Base-by-base conservation (phyloP, 495 filamentous ascomycete species). In the Aspergillus kassunensis region DNA sequence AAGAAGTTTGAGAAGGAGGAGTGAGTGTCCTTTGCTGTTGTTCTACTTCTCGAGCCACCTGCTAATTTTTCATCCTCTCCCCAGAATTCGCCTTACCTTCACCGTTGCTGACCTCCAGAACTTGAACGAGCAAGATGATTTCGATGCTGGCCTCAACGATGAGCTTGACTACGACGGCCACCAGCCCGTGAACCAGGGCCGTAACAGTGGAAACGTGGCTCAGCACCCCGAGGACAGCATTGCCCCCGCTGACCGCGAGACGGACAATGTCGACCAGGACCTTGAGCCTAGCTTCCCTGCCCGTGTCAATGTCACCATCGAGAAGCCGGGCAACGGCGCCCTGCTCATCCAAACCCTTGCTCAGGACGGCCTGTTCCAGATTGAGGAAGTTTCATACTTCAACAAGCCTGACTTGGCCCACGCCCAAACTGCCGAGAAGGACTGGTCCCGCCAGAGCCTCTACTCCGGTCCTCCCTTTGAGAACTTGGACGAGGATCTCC, bases 401-500 rank as follows among this genome's bases (percentile, higher is more conserved):
- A 72, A 77, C 56, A 82, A 90, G 60, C 67, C 86, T 43, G 82
- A 86, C 41, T 65, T 91, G 56, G 90, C 90, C 13, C 74, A 80
- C 27, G 75, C 82, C 20, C 71, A 79, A 62, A 83, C 80, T 31
- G 82, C 83, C 24, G 85, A 85, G 66, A 74, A 81, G 66, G 83
- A 87, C 61, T 87, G 79, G 79, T 65, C 80, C 59, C 64, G 89
- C 57, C 79, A 87, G 66, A 82, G 86, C 60, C 63, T 90, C 45
- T 99, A 97, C 74, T 85, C 88, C 46, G 93, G 93, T 40, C 95
- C 93, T 55, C 89, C 90, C 29, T 97, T 97, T 65, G 82, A 83
- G 71, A 95, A 88, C 76, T 80, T 99, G 34, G 93, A 99, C 66
- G 91, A 96, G 75, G 93, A 97, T 61, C 80, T 99, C 33, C 91